Conservation (phyloP, 805 yeast species). For the Jamesozyma gamospora region DNA sequence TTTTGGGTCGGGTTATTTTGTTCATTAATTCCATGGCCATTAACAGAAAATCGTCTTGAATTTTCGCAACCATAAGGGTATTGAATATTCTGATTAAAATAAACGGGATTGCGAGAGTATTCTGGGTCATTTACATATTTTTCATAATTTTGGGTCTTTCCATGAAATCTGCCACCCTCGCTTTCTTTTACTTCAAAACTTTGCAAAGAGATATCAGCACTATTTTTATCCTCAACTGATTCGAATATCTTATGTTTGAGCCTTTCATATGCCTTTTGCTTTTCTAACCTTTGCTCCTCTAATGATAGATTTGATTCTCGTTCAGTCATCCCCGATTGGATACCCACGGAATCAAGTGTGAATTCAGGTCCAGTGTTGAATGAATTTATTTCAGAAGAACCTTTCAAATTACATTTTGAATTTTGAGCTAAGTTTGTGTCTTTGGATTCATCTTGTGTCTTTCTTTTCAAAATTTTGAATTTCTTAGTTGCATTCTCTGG, state of each 20-base stretch:
- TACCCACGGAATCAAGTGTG: not conserved
- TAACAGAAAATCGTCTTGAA: too few species aligned
- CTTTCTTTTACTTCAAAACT: not conserved
- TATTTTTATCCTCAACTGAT: not conserved
- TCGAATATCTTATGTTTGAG: constrained; percentile 33
- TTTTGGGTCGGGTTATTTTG: too few species aligned
- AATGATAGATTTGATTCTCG: not conserved
- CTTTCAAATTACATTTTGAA: too few species aligned
- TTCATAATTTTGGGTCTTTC: not conserved
- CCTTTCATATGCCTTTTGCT: constrained; percentile 35
- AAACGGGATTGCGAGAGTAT: too few species aligned
- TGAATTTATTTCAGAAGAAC: too few species aligned
- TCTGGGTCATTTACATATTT: not conserved
- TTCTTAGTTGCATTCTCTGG: not conserved
- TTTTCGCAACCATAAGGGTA: too few species aligned
- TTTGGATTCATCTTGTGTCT: not conserved
- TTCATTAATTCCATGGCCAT: too few species aligned
- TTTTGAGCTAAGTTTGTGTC: too few species aligned
- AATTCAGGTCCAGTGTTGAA: not conserved
- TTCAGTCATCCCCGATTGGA: not conserved
- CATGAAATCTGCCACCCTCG: not conserved
- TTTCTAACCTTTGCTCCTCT: constrained; percentile 20
- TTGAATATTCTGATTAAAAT: too few species aligned
- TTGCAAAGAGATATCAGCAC: not conserved
- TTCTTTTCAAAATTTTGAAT: constrained; percentile 6